These are phyloP conservation scores for Paramecium sexaurelia DNA, from an alignment of 73 alveolate genomes.

Conservation along the genomic window DNA sequence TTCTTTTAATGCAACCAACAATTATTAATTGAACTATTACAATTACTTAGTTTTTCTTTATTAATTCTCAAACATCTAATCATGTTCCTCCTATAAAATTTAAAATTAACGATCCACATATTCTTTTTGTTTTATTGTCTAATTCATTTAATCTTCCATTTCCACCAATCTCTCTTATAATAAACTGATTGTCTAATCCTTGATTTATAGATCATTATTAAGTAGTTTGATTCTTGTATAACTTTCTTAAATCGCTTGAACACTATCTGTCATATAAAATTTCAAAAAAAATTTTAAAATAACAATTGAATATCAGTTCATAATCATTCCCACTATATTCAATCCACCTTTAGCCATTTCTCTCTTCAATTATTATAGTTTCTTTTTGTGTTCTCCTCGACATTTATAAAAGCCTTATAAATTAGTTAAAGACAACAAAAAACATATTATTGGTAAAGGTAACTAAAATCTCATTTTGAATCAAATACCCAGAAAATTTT, in stretches of 20 bases:
- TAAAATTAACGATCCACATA: conserved; percentile 4
- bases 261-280: conserved; percentile 28
- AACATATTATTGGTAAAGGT: neutral
- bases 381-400: conserved; percentile 29
- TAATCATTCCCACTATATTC: conserved; percentile 55
- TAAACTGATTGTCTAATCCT: conserved; percentile 24
- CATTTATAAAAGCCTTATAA: conserved; percentile 40
- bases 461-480: neutral
- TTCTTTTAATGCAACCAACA: conserved; percentile 43
- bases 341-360: conserved; percentile 47
- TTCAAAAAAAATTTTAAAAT: neutral
- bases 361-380: neutral
- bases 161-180: conserved; percentile 19
- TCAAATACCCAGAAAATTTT: neutral
- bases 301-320: conserved; percentile 40
- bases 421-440: neutral
- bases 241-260: conserved; percentile 18
- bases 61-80: conserved; percentile 40
- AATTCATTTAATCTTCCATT: neutral
- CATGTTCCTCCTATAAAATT: conserved; percentile 42
- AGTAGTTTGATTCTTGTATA: conserved; percentile 42
- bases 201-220: neutral
- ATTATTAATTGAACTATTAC: conserved; percentile 26
- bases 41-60: conserved; percentile 36
- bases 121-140: neutral